phyloP scores from a whole-genome alignment of 2,329 filamentous ascomycete species.

The Chaetomiaceae sp. region DNA sequence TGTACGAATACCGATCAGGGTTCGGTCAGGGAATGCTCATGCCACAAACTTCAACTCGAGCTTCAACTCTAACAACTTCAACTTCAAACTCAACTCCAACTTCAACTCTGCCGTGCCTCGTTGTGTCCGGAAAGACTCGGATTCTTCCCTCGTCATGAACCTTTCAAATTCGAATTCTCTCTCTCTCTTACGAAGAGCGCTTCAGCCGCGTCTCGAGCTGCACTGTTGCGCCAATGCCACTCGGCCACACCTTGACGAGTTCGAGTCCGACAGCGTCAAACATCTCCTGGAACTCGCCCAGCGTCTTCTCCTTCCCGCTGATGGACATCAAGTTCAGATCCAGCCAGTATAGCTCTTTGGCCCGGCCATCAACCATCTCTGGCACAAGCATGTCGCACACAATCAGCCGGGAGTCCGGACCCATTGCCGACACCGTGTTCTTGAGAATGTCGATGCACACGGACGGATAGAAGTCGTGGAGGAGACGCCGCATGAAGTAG shows the following conservation, averaged over 20 bases:
- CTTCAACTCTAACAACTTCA: no score
- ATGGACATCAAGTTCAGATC: conserved; percentile 31
- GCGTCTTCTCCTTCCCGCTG: conserved; percentile 32
- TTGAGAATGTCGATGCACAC: conserved; percentile 31
- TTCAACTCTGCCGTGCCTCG: background rate
- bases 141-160: no score
- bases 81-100: background rate
- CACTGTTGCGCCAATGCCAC: conserved; percentile 29
- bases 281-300: conserved; percentile 29
- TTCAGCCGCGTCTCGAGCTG: conserved; percentile 32
- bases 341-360: conserved; percentile 31
- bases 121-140: no score
- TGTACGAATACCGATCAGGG: no score
- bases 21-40: no score
- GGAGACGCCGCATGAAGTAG: conserved; percentile 32
- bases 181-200: background rate
- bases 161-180: background rate
- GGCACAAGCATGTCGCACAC: conserved; percentile 35
- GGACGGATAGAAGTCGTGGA: conserved; percentile 32
- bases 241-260: conserved; percentile 32
- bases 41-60: no score
- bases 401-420: conserved; percentile 31
- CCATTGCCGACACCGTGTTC: conserved; percentile 31
- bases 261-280: conserved; percentile 32
- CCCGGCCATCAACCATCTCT: conserved; percentile 27